Evolutionary conservation across 1,284 basidiomycete genomes (phyloP), one percentile per base, ranked within the genome.

Genomic region (Coniferiporia weirii): DNA sequence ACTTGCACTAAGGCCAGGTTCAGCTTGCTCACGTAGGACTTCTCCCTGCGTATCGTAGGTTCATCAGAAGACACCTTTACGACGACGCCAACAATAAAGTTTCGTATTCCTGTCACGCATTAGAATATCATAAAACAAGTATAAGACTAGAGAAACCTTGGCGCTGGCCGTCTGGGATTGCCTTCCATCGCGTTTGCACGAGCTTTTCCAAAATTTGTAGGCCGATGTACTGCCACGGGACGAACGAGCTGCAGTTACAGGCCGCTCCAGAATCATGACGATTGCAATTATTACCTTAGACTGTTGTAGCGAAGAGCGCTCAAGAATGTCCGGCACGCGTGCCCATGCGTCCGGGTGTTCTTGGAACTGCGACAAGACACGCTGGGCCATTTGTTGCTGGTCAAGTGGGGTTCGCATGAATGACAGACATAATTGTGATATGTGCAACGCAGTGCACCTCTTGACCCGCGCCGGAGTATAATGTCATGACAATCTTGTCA

Each of bases 341-440:
- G 96, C 96, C 97, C 97, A 99, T 50, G 95, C 87, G 62, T 99
- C 97, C 15, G 93, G 91, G 73, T 94, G 83, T 65, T 99, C 97
- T 74, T 99, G 95, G 70, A 99, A 93, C 72, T 97, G 95, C 8
- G 95, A 95, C 64, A 98, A 82, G 61, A 92, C 81, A 70, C 89
- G 87, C 72, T 96, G 94, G 17, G 94, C 93, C 70, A 87, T 74
- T 84, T 92, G 89, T 89, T 93, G 93, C 93, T 97, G 69, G 17
- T 46, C 19, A n/a, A 46, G 19, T 54, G 65, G 38, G 17, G 54
- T 47, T 43, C 32, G 12, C 44, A 65, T 53, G 43, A 51, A 34
- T 32, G 61, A 60, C 62, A 60, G 48, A 52, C 32, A 32, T 38
- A 43, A 43, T 51, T 32, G 45, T 35, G 44, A 20, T 60, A 44